Conservation (phyloP, 192 early-diverging fungal species). For the Podila epigama region DNA sequence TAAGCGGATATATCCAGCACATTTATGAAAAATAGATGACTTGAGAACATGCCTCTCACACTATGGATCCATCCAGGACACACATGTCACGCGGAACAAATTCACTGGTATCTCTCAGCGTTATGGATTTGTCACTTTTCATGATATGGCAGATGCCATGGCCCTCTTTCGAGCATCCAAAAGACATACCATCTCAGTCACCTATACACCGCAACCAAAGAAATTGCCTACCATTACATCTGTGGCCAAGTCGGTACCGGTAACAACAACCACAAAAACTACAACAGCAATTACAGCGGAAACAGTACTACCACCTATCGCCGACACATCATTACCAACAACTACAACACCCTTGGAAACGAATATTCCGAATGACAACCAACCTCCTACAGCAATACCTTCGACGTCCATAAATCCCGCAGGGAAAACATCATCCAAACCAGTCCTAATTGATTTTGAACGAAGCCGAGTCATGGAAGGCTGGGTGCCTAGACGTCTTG, state of each 20-base stretch:
- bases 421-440: no score
- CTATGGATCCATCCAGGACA: constrained; percentile 9
- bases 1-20: no score
- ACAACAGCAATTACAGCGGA: not conserved
- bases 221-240: no score
- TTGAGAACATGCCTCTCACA: constrained; percentile 13
- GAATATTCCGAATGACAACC: no score
- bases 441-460: constrained; percentile 47
- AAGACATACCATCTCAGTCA: constrained; percentile 11
- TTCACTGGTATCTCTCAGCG: constrained; percentile 44
- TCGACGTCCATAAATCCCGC: no score
- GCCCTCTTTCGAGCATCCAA: constrained; percentile 4
- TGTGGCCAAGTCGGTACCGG: no score
- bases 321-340: no score
- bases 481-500: constrained; percentile 45
- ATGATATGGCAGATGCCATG: not conserved
- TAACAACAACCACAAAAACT: not conserved
- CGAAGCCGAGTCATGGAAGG: constrained; percentile 31
- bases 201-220: constrained; percentile 3
- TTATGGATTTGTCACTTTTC: constrained; percentile 46
- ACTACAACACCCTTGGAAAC: no score
- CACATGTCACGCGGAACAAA: constrained; percentile 17
- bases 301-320: no score
- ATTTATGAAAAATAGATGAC: no score
- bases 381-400: no score